Conservation (phyloP, 805 yeast genomes). For the Pichia nakasei region DNA sequence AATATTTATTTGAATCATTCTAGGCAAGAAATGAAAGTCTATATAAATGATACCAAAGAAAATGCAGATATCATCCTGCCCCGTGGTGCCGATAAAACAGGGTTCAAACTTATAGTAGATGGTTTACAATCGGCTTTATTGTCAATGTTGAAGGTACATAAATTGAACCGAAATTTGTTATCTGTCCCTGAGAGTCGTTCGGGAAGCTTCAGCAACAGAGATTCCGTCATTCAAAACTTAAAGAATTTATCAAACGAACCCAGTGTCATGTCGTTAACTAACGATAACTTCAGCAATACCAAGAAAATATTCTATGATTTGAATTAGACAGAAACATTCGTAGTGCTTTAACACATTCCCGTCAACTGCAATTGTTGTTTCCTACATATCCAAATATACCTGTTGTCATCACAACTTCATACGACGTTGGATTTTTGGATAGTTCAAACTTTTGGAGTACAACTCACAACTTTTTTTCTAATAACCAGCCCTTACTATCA, state of each 20-base stretch:
- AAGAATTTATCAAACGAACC: constrained; percentile 15
- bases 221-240: constrained; percentile 8
- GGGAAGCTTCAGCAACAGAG: constrained; percentile 6
- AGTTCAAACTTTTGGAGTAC: too few species aligned
- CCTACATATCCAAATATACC: too few species aligned
- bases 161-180: background rate
- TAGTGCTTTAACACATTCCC: too few species aligned
- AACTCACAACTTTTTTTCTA: too few species aligned
- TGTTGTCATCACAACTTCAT: too few species aligned
- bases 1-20: constrained; percentile 45
- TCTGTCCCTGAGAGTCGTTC: background rate
- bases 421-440: too few species aligned
- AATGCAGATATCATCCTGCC: constrained; percentile 71
- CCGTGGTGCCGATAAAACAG: constrained; percentile 53
- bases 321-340: constrained; percentile 11
- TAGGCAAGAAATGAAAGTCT: constrained; percentile 59
- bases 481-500: too few species aligned
- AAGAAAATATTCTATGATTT: constrained; percentile 23
- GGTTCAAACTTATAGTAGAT: constrained; percentile 52
- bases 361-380: too few species aligned
- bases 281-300: constrained; percentile 21
- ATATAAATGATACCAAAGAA: constrained; percentile 59
- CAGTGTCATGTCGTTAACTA: constrained; percentile 20
- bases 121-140: constrained; percentile 41
- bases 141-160: constrained; percentile 1